Percentiles rank a stretch among this genome's conserved stretches.
These are phyloP conservation scores for Trametes cinnabarina DNA, from an alignment of 768 basidiomycete species.

Conservation along the genomic window DNA sequence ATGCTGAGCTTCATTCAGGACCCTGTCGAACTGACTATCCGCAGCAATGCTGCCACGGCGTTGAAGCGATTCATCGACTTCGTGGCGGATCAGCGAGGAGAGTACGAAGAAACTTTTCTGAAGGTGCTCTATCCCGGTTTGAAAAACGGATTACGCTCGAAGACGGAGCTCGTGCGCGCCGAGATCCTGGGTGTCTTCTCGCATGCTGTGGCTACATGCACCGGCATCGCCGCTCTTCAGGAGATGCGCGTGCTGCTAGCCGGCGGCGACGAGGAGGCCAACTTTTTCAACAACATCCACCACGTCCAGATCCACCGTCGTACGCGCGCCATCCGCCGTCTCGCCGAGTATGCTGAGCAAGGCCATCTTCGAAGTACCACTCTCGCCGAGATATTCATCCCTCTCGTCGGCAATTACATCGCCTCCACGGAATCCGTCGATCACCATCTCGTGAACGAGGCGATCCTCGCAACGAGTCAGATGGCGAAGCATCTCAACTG, in stretches of 20 bases:
- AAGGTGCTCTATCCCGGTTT: constrained; percentile 72
- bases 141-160: constrained; percentile 75
- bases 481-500: constrained; percentile 78
- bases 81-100: constrained; percentile 40
- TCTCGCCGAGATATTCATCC: constrained; percentile 80
- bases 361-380: constrained; percentile 65
- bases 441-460: constrained; percentile 88
- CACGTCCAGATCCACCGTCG: constrained; percentile 93
- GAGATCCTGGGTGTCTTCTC: constrained; percentile 81
- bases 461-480: constrained; percentile 74
- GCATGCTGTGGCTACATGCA: constrained; percentile 66
- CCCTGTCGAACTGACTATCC: constrained; percentile 79
- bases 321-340: constrained; percentile 78
- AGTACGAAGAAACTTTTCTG: constrained; percentile 56
- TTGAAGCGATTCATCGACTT: constrained; percentile 77
- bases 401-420: constrained; percentile 82
- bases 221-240: constrained; percentile 54
- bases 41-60: constrained; percentile 74
- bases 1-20: constrained; percentile 87
- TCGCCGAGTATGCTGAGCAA: constrained; percentile 72
- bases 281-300: constrained; percentile 94
- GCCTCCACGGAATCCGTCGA: constrained; percentile 59
- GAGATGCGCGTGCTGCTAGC: constrained; percentile 84
- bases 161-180: constrained; percentile 80
- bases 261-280: constrained; percentile 89